Percentiles rank a stretch among this genome's conserved stretches.
Evolutionary conservation across 352 stramenopile species (phyloP).

Genomic region (Pythium coloratum): DNA sequence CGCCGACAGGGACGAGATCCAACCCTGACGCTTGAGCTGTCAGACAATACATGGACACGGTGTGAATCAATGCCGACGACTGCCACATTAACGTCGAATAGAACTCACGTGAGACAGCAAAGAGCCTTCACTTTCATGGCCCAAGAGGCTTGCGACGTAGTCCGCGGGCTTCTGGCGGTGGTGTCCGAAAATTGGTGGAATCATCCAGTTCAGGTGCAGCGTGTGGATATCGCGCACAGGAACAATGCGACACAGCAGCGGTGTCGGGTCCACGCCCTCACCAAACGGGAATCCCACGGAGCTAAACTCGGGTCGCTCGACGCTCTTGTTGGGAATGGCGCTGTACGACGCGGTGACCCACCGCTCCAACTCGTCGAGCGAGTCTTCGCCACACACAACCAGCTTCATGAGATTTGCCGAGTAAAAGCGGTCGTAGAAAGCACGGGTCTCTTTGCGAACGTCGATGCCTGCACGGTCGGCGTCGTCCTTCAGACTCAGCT

Average conservation of each 20-base stretch:
- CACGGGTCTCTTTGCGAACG: slow-evolving; percentile 34
- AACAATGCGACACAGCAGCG: slow-evolving; percentile 19
- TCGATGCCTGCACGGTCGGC: slow-evolving; percentile 23
- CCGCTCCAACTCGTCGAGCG: slow-evolving; percentile 38
- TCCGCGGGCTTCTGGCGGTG: slow-evolving; percentile 40
- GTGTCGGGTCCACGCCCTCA: neutral
- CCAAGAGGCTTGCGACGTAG: slow-evolving; percentile 38
- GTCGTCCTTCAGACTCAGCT: slow-evolving; percentile 32
- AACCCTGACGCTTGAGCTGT: slow-evolving; percentile 75
- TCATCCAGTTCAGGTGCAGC: slow-evolving; percentile 40
- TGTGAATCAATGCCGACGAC: neutral
- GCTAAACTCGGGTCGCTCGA: slow-evolving; percentile 37
- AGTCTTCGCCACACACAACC: slow-evolving; percentile 35
- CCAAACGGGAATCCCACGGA: slow-evolving; percentile 54
- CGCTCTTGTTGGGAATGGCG: slow-evolving; percentile 26
- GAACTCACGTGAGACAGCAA: slow-evolving; percentile 70
- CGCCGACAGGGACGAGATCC: slow-evolving; percentile 75
- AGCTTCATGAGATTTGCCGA: slow-evolving; percentile 46
- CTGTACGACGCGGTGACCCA: slow-evolving; percentile 40
- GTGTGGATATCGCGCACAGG: slow-evolving; percentile 36
- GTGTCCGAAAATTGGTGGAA: slow-evolving; percentile 29
- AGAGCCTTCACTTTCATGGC: slow-evolving; percentile 39
- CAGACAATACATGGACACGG: slow-evolving; percentile 9
- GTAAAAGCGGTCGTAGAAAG: slow-evolving; percentile 46
- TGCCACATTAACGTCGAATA: slow-evolving; percentile 1